Evolutionary conservation across 768 basidiomycete species (phyloP), one percentile per base, ranked within the genome.

Genomic region (Sporobolomyces pararoseus): DNA sequence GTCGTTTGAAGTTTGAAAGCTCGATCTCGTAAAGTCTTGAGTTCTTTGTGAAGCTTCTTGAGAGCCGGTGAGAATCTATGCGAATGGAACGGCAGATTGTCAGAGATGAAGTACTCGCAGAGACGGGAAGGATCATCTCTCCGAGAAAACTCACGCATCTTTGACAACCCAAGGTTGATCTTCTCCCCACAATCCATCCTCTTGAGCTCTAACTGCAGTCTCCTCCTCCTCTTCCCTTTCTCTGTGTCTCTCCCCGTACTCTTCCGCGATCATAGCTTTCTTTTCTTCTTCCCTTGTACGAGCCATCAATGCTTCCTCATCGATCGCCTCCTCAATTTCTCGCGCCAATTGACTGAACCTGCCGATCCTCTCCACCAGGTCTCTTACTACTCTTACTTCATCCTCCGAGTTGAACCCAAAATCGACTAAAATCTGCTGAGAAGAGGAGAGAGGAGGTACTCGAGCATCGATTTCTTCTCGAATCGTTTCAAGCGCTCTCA

Each of bases 401-500:
- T n/a, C 37, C 4, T 55, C 58, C 14, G 4, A 2, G 1, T 17
- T 19, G 23, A 63, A 10, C 7, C 52, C 39, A 7, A 0, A 19
- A 34, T 47, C 35, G 19, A 25, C 17, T 0, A 47, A 13, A 4
- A 31, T 7, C 2, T 27, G 29, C 44, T 21, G 35, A 55, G 6
- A 17, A 31, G 29, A 50, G 5, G 1, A 1, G 2, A 9, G 3
- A 0, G 58, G 27, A 12, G 58, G 58, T 4, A 61, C 19, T 6
- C 31, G 31, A 23, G 14, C 50, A 7, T 34, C 64, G 42, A 53
- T 34, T 79, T 91, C 90, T 42, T 85, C 79, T 53, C 80, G 76
- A 31, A 89, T 80, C 80, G 61, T 76, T 13, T 80, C 71, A 88
- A 90, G 91, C 21, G 82, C 79, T 6, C 80, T 80, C 65, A 90